A percentile compares a stretch with the other conserved stretches of the same genome.
Conservation (phyloP, 192 early-diverging fungal genomes). For the Chytriomyces hyalinus region DNA sequence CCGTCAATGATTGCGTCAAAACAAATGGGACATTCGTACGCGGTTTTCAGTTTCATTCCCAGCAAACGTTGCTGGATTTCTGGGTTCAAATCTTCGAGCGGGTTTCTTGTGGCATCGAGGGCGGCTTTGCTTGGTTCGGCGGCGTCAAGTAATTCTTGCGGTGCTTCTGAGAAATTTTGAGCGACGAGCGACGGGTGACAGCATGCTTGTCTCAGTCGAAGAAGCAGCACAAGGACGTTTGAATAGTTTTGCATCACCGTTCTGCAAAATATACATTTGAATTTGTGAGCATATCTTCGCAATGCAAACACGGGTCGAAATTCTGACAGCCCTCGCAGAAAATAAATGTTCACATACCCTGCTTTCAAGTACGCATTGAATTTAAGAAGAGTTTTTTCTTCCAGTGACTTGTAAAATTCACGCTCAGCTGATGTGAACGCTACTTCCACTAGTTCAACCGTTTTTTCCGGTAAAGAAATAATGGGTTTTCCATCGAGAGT, state of each 20-base stretch:
- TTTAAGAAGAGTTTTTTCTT: conserved; percentile 26
- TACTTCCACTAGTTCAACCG: not conserved
- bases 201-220: conserved; percentile 52
- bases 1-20: conserved; percentile 40
- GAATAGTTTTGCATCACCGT: conserved; percentile 60
- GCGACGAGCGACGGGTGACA: conserved; percentile 47
- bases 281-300: not conserved
- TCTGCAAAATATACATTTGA: conserved; percentile 19
- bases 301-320: not conserved
- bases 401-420: conserved; percentile 66
- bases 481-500: conserved; percentile 68
- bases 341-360: conserved; percentile 17
- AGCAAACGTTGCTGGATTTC: conserved; percentile 36
- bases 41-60: conserved; percentile 31
- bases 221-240: conserved; percentile 52
- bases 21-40: conserved; percentile 51
- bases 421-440: conserved; percentile 52
- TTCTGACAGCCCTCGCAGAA: conserved; percentile 2
- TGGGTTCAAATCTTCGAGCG: conserved; percentile 1
- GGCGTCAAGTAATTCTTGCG: conserved; percentile 16
- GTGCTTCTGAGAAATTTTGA: conserved; percentile 34
- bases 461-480: conserved; percentile 61
- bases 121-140: not conserved
- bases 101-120: not conserved
- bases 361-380: conserved; percentile 49